A percentile compares a stretch with the other conserved stretches of the same genome.
Conservation (phyloP, 495 filamentous ascomycete species). For the Trichoderma erinaceum region DNA sequence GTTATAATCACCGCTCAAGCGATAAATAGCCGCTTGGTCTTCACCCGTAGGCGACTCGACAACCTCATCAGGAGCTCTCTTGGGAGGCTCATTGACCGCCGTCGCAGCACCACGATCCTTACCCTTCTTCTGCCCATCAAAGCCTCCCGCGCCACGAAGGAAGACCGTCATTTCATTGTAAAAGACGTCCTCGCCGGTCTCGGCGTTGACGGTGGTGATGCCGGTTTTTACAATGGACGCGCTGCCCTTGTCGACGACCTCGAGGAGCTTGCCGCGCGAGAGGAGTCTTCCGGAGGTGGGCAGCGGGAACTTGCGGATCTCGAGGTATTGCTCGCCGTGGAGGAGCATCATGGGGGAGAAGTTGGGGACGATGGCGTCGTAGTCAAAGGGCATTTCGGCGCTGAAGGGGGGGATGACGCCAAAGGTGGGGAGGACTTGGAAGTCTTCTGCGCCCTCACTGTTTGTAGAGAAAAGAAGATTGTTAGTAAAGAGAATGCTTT, state of each 20-base stretch:
- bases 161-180: slow-evolving; percentile 94
- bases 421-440: slow-evolving; percentile 90
- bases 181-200: slow-evolving; percentile 85
- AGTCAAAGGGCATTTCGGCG: slow-evolving; percentile 70
- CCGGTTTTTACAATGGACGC: slow-evolving; percentile 80
- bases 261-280: slow-evolving; percentile 79
- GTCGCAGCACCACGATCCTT: slow-evolving; percentile 72
- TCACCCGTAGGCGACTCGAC: slow-evolving; percentile 85
- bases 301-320: slow-evolving; percentile 89
- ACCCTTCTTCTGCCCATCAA: slow-evolving; percentile 78
- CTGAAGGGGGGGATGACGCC: slow-evolving; percentile 92
- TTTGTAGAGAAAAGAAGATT: slow-evolving; percentile 18
- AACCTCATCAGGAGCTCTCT: slow-evolving; percentile 70
- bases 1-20: slow-evolving; percentile 82
- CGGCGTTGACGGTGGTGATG: slow-evolving; percentile 68
- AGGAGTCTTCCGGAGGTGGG: slow-evolving; percentile 77
- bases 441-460: slow-evolving; percentile 75
- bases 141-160: slow-evolving; percentile 87
- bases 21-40: slow-evolving; percentile 94
- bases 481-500: not conserved
- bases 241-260: slow-evolving; percentile 92
- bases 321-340: slow-evolving; percentile 97
- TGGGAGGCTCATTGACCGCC: slow-evolving; percentile 69
- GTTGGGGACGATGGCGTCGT: slow-evolving; percentile 82
- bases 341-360: slow-evolving; percentile 99